Base-by-base conservation (phyloP, 2,329 filamentous ascomycete species). In the Diaporthe sp. region DNA sequence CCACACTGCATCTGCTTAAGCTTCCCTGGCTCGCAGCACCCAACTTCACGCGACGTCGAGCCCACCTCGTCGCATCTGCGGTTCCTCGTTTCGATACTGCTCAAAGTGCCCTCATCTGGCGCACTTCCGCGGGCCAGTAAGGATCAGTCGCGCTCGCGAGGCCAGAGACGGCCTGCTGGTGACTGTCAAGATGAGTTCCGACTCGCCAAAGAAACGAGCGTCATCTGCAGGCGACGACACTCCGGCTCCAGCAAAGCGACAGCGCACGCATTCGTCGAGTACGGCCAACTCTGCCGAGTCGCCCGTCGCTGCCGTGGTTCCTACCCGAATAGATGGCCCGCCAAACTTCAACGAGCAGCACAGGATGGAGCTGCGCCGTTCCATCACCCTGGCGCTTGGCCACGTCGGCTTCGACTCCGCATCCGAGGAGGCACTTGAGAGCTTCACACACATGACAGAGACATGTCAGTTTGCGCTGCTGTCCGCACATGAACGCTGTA, bases 401-500 rank as follows among this genome's bases (percentile, higher is more conserved):
- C 88, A 92, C 76, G 88, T 92, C 51, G 91, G 91, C 39, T 93
- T 92, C 78, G 85, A 88, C 42, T 84, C 85, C 37, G 88, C 90
- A 19, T 87, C 85, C 0, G 85, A 86, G 10, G 88, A 91, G 72
- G 90, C 91, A 2, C 82, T 93, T 78, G 90, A 92, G 80, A 88
- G 88, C 78, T 90, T 93, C 58, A 87, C 89, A 5, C 82, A 84
- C 28, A 84, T 88, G 78, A 88, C 89, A 1, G 91, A 93, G 79
- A 86, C 86, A 6, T 93, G 91, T 92, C 81, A 76, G 90, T 81
- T 19, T 19, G 44, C 42, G 44, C 67, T 19, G 7, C 44, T 61
- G 37, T 34, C 49, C 34, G 61, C n/a, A 31, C 49, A 34, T 65
- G 55, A 60, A 34, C 46, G 34, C 61, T 25, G 51, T 22, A 42